Conservation (phyloP, 1,139 yeast genomes). For the Meyerozyma elateridarum region DNA sequence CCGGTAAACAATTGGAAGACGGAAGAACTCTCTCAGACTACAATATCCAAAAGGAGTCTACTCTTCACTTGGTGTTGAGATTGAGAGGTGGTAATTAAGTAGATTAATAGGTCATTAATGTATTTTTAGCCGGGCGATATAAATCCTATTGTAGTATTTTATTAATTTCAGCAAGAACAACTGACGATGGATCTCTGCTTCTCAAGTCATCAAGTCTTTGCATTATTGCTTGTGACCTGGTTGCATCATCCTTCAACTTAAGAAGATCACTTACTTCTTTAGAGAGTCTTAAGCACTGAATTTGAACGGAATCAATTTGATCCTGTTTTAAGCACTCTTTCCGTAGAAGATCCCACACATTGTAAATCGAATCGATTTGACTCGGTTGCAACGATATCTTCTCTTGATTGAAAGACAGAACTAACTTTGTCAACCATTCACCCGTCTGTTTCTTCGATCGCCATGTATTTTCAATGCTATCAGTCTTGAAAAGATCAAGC, state of each 20-base stretch:
- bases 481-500: conserved; percentile 21
- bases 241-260: background rate
- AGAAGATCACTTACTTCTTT: conserved; percentile 1
- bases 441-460: conserved; percentile 45
- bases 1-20: conserved; percentile 99
- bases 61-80: conserved; percentile 95
- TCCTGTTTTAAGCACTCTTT: background rate
- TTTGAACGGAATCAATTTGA: conserved; percentile 2
- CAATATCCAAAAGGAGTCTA: conserved; percentile 99
- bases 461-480: conserved; percentile 49
- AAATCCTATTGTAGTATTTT: conserved; percentile 3
- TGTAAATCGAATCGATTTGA: background rate
- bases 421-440: conserved; percentile 26
- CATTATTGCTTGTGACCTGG: background rate
- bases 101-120: background rate
- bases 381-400: background rate
- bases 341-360: background rate
- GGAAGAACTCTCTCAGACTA: conserved; percentile 98
- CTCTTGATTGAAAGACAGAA: background rate
- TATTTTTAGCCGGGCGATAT: conserved; percentile 2
- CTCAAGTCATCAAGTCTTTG: conserved; percentile 1
- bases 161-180: conserved; percentile 6
- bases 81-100: conserved; percentile 78
- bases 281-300: background rate
- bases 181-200: conserved; percentile 5